Evolutionary conservation across 1,139 yeast genomes (phyloP), one percentile per base, ranked within the genome.

Genomic region (Tardiomyces depauwii): DNA sequence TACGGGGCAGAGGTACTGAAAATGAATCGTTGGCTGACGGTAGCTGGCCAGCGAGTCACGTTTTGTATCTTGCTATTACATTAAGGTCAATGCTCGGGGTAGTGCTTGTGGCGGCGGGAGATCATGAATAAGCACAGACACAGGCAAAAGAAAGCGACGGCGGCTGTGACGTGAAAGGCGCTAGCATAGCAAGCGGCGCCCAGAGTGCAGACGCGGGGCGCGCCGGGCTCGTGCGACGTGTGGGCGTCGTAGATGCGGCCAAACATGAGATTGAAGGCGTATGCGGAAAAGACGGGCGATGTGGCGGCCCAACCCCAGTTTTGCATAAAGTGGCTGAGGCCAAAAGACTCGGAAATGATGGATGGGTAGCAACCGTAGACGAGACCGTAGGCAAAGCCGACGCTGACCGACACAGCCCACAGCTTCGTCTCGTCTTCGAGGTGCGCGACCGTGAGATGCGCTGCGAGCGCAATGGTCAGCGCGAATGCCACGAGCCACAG

Each of bases 321-420:
- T 30, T 86, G 80, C 43, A 87, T 80, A 60, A 82, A 85, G 25
- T 78, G 75, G 19, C 67, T 70, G 53, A 85, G 72, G 27, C 87
- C 87, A 64, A 83, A 84, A 12, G 76, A 66, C 55, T 85, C 94
- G 1, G 88, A 78, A 32, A 82, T 71, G 21, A 83, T 76, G 1
- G 87, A 80, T 1, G 95, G 95, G 59, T 77, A 82, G 3, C 85
- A 76, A 0, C 94, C 88, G 63, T 81, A 85, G 38, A 79, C 67
- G 39, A 82, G 72, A 1, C 95, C 95, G 63, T 83, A 85, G 2
- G 87, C 78, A 45, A 71, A 66, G 0, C 95, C 95, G 49, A 79
- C 72, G 2, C 76, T 54, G 27, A 73, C 61, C 1, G 89, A 81
- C 10, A 80, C 69, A 1, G 72, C 41, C 55, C 74, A 67, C 39